Conservation (phyloP, 768 basidiomycete genomes). For the Amanita molliuscula region DNA sequence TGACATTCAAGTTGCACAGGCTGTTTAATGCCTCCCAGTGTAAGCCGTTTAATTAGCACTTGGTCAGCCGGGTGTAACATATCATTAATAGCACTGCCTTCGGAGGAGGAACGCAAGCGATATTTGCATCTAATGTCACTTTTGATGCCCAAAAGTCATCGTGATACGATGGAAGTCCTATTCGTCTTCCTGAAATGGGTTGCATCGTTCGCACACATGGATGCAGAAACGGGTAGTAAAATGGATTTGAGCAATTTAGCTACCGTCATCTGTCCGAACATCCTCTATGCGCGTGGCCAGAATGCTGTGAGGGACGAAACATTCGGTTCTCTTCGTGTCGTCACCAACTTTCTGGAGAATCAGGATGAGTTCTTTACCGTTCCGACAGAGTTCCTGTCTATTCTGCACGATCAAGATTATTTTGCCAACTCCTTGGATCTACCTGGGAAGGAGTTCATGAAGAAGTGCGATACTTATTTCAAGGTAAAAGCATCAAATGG, state of each 20-base stretch:
- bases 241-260: conserved; percentile 97
- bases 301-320: conserved; percentile 91
- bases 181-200: conserved; percentile 99
- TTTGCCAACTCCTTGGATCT: conserved; percentile 83
- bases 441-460: conserved; percentile 90
- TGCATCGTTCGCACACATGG: conserved; percentile 96
- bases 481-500: conserved; percentile 51
- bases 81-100: conserved; percentile 45
- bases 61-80: conserved; percentile 5
- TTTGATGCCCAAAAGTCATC: conserved; percentile 84
- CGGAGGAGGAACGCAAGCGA: conserved; percentile 69
- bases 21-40: conserved; percentile 83
- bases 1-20: conserved; percentile 90
- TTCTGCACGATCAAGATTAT: conserved; percentile 87
- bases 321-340: conserved; percentile 78
- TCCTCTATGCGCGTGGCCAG: conserved; percentile 80
- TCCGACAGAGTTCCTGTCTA: conserved; percentile 78
- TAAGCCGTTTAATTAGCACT: conserved; percentile 29
- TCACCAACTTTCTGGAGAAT: conserved; percentile 78
- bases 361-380: conserved; percentile 97
- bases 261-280: conserved; percentile 97
- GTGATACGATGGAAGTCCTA: conserved; percentile 95
- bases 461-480: conserved; percentile 91
- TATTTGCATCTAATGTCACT: conserved; percentile 80
- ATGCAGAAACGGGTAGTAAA: conserved; percentile 94